Conservation (phyloP, 371 early-diverging fungal species). For the Lichtheimia hyalospora region DNA sequence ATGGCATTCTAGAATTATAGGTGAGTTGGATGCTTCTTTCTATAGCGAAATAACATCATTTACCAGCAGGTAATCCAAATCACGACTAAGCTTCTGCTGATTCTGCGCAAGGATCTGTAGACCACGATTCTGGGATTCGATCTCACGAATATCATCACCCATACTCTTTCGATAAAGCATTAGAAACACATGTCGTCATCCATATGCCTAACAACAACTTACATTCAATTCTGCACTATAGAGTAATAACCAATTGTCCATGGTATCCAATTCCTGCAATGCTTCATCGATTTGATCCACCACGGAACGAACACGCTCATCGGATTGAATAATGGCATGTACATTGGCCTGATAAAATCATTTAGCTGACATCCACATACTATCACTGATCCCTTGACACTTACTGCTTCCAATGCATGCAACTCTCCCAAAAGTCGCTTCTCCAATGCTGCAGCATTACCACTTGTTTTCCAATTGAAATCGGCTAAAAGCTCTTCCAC, state of each 20-base stretch:
- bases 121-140: constrained; percentile 88
- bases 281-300: constrained; percentile 81
- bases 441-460: constrained; percentile 74
- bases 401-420: constrained; percentile 75
- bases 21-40: no score
- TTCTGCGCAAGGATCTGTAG: constrained; percentile 87
- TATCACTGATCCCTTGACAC: constrained; percentile 6
- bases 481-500: constrained; percentile 64
- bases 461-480: constrained; percentile 78
- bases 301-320: constrained; percentile 80
- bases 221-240: constrained; percentile 89
- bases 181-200: not conserved
- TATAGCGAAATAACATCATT: constrained; percentile 10
- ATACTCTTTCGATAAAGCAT: constrained; percentile 60
- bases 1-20: constrained; percentile 24
- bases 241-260: constrained; percentile 83
- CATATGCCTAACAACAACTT: constrained; percentile 14
- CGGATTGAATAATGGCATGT: constrained; percentile 90
- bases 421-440: constrained; percentile 61
- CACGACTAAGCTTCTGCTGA: constrained; percentile 78
- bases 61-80: constrained; percentile 80
- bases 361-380: not conserved
- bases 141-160: constrained; percentile 94
- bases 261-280: constrained; percentile 72
- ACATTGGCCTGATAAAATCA: constrained; percentile 72